These are phyloP conservation scores for Pyrenopolyporus hunteri DNA, from an alignment of 495 filamentous ascomycete genomes.

Conservation along the genomic window DNA sequence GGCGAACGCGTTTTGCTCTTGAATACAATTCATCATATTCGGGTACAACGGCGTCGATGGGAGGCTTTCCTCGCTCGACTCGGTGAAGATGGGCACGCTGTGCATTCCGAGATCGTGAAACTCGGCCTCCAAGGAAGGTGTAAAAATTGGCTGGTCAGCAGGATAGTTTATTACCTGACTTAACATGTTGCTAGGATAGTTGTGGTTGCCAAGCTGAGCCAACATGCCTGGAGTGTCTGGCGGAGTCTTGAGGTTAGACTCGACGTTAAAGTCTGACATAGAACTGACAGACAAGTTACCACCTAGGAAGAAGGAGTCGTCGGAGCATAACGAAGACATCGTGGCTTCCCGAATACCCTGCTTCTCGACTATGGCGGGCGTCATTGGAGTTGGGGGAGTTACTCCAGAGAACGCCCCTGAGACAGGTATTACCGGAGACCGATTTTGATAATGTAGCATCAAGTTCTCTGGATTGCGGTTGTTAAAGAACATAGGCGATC, in stretches of 20 bases:
- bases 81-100: constrained; percentile 48
- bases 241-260: constrained; percentile 51
- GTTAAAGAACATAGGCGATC: constrained; percentile 52
- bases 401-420: constrained; percentile 29
- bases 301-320: constrained; percentile 43
- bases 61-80: constrained; percentile 44
- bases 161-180: constrained; percentile 42
- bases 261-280: constrained; percentile 40
- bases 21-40: constrained; percentile 43
- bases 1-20: constrained; percentile 41
- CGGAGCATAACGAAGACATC: constrained; percentile 44
- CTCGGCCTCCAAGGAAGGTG: constrained; percentile 52
- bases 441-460: constrained; percentile 44
- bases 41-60: constrained; percentile 53
- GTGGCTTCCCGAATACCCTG: constrained; percentile 43
- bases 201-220: constrained; percentile 42
- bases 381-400: constrained; percentile 47
- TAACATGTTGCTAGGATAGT: constrained; percentile 37
- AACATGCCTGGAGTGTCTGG: constrained; percentile 53
- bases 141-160: constrained; percentile 51
- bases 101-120: constrained; percentile 52
- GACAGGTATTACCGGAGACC: constrained; percentile 40
- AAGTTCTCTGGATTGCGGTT: constrained; percentile 52
- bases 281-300: constrained; percentile 40
- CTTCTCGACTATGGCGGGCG: constrained; percentile 44